phyloP scores from a whole-genome alignment of 768 basidiomycete species.

The Glaciozyma antarctica region DNA sequence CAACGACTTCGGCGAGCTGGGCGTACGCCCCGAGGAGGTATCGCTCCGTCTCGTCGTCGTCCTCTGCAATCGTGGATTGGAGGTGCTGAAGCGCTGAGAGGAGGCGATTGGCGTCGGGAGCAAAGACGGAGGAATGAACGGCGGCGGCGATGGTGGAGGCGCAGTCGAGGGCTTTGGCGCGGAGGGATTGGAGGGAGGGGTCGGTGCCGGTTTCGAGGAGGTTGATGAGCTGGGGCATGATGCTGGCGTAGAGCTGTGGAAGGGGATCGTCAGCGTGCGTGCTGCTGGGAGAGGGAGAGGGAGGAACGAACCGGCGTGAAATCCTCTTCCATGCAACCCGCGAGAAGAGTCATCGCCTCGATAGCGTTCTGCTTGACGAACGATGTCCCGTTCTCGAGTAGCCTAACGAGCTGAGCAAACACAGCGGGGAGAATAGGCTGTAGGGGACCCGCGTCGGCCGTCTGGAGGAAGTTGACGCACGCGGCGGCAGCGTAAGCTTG shows the following conservation, averaged over 20 bases:
- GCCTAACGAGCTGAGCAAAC: slow-evolving; percentile 62
- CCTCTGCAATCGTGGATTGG: slow-evolving; percentile 60
- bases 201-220: slow-evolving; percentile 63
- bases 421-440: slow-evolving; percentile 52
- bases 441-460: slow-evolving; percentile 49
- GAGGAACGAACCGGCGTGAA: slow-evolving; percentile 45
- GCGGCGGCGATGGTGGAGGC: slow-evolving; percentile 68
- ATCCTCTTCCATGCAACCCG: slow-evolving; percentile 67
- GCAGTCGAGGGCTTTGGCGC: slow-evolving; percentile 79
- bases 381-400: slow-evolving; percentile 19
- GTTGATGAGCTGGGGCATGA: slow-evolving; percentile 71
- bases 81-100: slow-evolving; percentile 64
- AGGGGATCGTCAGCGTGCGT: slow-evolving; percentile 10
- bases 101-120: slow-evolving; percentile 61
- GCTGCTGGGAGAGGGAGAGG: slow-evolving; percentile 15
- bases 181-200: slow-evolving; percentile 56
- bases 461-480: slow-evolving; percentile 83
- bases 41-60: slow-evolving; percentile 56
- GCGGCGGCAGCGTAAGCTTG: slow-evolving; percentile 50
- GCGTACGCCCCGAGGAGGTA: slow-evolving; percentile 83
- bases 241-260: slow-evolving; percentile 57
- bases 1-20: slow-evolving; percentile 76
- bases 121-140: slow-evolving; percentile 46
- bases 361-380: slow-evolving; percentile 84
- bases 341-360: slow-evolving; percentile 80